phyloP scores from a whole-genome alignment of 306 rosid genomes.

The Begonia loranthoides region DNA sequence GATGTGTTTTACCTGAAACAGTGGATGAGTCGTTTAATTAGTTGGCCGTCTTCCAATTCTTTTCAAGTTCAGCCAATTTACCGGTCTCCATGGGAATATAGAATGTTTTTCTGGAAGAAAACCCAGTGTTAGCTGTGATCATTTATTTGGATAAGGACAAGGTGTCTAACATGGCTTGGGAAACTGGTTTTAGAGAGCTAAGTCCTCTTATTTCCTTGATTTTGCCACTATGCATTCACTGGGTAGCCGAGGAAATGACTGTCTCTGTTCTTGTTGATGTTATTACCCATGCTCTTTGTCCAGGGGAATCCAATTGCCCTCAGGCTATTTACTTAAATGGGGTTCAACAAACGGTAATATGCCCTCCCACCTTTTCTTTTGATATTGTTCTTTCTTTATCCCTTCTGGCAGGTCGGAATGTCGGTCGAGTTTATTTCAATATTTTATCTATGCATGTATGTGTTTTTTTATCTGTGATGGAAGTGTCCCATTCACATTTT shows the following conservation, averaged over 20 bases:
- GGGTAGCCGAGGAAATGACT: slow-evolving; percentile 81
- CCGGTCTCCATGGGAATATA: too few species aligned
- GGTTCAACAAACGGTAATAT: slow-evolving; percentile 49
- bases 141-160: slow-evolving; percentile 1
- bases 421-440: too few species aligned
- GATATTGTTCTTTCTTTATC: not conserved
- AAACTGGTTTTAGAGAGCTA: slow-evolving; percentile 22
- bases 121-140: not conserved
- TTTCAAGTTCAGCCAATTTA: too few species aligned
- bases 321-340: slow-evolving; percentile 58
- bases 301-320: slow-evolving; percentile 36
- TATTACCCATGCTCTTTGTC: slow-evolving; percentile 46
- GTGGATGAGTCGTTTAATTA: too few species aligned
- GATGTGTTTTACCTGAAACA: too few species aligned
- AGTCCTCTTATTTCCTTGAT: slow-evolving; percentile 56
- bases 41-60: too few species aligned
- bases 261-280: slow-evolving; percentile 80
- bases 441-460: too few species aligned
- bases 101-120: not conserved
- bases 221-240: slow-evolving; percentile 51
- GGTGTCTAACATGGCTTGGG: slow-evolving; percentile 4
- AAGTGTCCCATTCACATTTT: too few species aligned
- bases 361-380: not conserved
- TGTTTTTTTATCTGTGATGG: too few species aligned
- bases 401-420: not conserved